A percentile compares a stretch with the other conserved stretches of the same genome.
These are phyloP conservation scores for Oehlia diaphana DNA, from an alignment of 192 early-diverging fungal genomes.

Conservation along the genomic window DNA sequence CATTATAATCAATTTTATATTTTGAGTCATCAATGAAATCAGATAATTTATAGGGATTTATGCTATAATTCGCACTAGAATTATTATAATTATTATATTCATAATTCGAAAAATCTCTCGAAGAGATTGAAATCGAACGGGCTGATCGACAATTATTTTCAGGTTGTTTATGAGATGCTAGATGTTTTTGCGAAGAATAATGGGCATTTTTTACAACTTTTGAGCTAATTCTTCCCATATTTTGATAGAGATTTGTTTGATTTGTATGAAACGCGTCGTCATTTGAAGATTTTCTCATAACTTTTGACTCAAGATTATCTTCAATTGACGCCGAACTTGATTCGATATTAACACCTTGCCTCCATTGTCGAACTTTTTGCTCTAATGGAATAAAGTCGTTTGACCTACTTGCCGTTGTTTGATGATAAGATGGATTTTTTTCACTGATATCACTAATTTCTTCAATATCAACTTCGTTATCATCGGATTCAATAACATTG, in stretches of 20 bases:
- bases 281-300: too few relatives aligned
- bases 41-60: background rate
- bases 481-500: conserved; percentile 5
- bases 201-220: background rate
- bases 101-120: background rate
- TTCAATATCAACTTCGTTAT: conserved; percentile 26
- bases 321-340: background rate
- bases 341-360: background rate
- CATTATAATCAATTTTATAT: background rate
- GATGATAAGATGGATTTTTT: background rate
- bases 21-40: too few relatives aligned
- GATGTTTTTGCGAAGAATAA: background rate
- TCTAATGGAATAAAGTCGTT: background rate
- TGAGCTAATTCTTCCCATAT: background rate
- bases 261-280: background rate
- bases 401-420: background rate
- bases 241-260: background rate
- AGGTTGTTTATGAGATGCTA: background rate
- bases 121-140: background rate
- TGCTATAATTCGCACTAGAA: background rate
- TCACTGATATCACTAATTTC: background rate
- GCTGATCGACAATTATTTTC: background rate
- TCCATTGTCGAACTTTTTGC: background rate
- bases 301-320: too few relatives aligned
- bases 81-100: background rate